Evolutionary conservation across 2,329 filamentous ascomycete species (phyloP).

Genomic region (Pseudovirgaria hyperparasitica): DNA sequence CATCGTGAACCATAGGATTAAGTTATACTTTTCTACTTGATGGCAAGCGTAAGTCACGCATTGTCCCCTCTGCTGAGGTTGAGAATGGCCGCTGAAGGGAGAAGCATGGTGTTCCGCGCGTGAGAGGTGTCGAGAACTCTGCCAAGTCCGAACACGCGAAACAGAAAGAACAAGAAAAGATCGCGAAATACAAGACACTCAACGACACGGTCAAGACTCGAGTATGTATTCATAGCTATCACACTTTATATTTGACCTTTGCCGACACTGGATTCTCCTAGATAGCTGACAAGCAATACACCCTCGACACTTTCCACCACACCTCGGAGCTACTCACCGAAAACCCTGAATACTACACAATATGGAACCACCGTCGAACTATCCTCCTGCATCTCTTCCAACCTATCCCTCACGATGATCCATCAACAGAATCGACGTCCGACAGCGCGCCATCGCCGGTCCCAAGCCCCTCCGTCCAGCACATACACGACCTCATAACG

Average conservation of each 20-base stretch:
- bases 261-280: constrained; percentile 8
- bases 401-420: constrained; percentile 40
- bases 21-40: constrained; percentile 8
- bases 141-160: constrained; percentile 55
- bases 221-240: constrained; percentile 27
- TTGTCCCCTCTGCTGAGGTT: not conserved
- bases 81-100: not conserved
- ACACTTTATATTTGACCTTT: not conserved
- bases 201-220: constrained; percentile 55
- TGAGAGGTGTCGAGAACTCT: constrained; percentile 36
- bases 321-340: constrained; percentile 60
- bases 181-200: constrained; percentile 60
- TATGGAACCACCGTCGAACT: constrained; percentile 78
- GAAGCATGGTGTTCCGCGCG: constrained; percentile 74
- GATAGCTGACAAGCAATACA: constrained; percentile 36
- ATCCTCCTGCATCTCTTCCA: constrained; percentile 50
- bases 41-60: constrained; percentile 27
- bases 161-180: constrained; percentile 60
- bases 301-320: constrained; percentile 47
- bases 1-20: constrained; percentile 4
- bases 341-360: constrained; percentile 82
- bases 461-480: constrained; percentile 7
- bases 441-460: not conserved
- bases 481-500: constrained; percentile 44
- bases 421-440: constrained; percentile 25